Evolutionary conservation across 2,329 filamentous ascomycete species (phyloP).

Genomic region (Colletotrichum magnum): DNA sequence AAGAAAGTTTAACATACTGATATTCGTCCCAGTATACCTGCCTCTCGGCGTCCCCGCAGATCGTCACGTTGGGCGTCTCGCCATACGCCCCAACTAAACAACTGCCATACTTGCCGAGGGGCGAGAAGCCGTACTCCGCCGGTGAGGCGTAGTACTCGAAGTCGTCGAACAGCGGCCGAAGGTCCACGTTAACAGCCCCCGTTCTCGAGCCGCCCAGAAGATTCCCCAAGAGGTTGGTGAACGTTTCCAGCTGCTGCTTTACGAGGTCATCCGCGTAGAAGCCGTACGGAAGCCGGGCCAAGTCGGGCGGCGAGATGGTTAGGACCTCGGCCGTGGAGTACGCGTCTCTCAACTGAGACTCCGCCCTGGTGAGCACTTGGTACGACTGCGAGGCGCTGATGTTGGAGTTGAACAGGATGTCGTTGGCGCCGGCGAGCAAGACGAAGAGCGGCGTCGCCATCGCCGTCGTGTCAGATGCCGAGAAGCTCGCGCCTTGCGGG

Average conservation of each 20-base stretch:
- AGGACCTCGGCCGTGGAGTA: slow-evolving; percentile 5
- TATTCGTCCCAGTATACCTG: slow-evolving; percentile 38
- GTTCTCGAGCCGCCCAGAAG: not conserved
- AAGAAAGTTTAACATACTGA: slow-evolving; percentile 11
- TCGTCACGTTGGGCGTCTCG: slow-evolving; percentile 32
- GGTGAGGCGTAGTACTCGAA: slow-evolving; percentile 35
- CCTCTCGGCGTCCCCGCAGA: slow-evolving; percentile 25
- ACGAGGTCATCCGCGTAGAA: slow-evolving; percentile 5
- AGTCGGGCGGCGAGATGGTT: slow-evolving; percentile 27
- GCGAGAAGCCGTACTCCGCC: slow-evolving; percentile 16
- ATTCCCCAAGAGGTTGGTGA: slow-evolving; percentile 3
- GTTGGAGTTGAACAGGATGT: slow-evolving; percentile 32
- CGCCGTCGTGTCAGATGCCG: slow-evolving; percentile 4
- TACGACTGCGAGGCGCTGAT: slow-evolving; percentile 35
- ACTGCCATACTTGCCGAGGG: slow-evolving; percentile 32
- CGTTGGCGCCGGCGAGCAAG: slow-evolving; percentile 25
- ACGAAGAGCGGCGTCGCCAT: slow-evolving; percentile 22
- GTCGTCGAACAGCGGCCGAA: slow-evolving; percentile 26
- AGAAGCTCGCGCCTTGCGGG: slow-evolving; percentile 9
- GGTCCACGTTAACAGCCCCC: slow-evolving; percentile 9
- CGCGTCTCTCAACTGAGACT: not conserved
- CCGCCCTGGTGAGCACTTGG: slow-evolving; percentile 1
- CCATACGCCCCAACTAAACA: slow-evolving; percentile 29
- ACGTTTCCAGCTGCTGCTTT: slow-evolving; percentile 15
- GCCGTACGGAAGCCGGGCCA: slow-evolving; percentile 24